phyloP scores from a whole-genome alignment of 257 asterid species.

The Cruciata laevipes region DNA sequence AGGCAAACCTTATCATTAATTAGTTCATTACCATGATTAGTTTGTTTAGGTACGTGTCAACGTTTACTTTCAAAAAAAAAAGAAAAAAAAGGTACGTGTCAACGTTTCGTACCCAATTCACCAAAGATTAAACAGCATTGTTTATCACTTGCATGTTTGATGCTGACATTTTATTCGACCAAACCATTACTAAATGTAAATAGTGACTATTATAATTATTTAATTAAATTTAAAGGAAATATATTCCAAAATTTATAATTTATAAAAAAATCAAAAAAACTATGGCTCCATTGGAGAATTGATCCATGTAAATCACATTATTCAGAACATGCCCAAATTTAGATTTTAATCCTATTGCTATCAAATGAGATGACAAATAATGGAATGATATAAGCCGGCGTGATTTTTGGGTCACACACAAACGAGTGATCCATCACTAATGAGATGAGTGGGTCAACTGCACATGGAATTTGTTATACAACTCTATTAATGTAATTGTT shows the following conservation, averaged over 20 bases:
- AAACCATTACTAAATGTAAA: too few species aligned
- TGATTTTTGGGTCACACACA: slow-evolving; percentile 28
- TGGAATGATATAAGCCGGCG: slow-evolving; percentile 19
- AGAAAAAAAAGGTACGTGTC: slow-evolving; percentile 3
- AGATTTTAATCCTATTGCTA: too few species aligned
- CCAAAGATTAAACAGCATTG: background rate
- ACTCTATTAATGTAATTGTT: background rate
- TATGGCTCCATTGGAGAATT: too few species aligned
- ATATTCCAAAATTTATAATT: too few species aligned
- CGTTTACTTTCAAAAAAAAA: too few species aligned
- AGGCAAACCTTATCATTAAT: background rate
- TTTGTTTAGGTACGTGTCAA: background rate
- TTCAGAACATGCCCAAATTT: too few species aligned
- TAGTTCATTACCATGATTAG: background rate
- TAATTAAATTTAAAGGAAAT: too few species aligned
- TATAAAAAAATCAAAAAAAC: too few species aligned
- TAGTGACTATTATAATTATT: too few species aligned
- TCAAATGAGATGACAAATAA: background rate
- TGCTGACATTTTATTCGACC: too few species aligned
- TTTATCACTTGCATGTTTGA: too few species aligned
- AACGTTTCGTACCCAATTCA: background rate
- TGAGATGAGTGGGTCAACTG: slow-evolving; percentile 24
- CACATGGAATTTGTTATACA: slow-evolving; percentile 23
- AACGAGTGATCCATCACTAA: background rate
- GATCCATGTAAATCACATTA: too few species aligned